Base-by-base conservation (phyloP, 179 eudicot genomes). In the Beta macrorhiza region DNA sequence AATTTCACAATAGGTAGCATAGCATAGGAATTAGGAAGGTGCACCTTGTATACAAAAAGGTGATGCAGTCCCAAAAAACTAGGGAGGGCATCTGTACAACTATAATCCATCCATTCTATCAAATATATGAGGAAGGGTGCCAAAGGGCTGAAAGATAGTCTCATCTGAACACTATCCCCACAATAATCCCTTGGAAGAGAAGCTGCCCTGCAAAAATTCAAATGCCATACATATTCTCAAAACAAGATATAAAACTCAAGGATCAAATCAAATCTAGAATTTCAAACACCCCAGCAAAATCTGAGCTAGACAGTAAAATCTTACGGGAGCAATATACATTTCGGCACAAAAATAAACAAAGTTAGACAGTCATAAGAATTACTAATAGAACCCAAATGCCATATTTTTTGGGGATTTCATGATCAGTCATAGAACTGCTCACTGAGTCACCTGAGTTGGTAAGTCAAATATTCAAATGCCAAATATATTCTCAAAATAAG, bases 101-200 rank as follows among this genome's bases (percentile, higher is more conserved):
- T 88, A 82, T 55, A 94, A 37, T 91, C 94, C 96, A 93, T 91
- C 98, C 96, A 94, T 86, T 94, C 92, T 61, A 91, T 83, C 81
- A 94, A 83, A 80, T 83, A 88, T 10, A 90, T 84, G 86, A 94
- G 84, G 67, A 93, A 85, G 56, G 93, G 93, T 55, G 98, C 97
- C 81, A 94, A 85, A 20, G 94, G 90, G 81, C 96, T 91, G 83
- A 86, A 89, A 67, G 92, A 89, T 80, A 94, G 78, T 84, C 89
- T 94, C 93, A 94, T 90, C 79, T 91, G 94, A 47, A 93, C 86
- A 84, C 84, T 85, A 83, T 90, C 93, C 58, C 97, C 98, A 82
- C 87, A 87, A 61, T 87, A 85, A 75, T 89, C 94, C 81, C 82
- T 82, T 22, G 93, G 94, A 52, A 94, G 87, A 72, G 96, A 88